These are phyloP conservation scores for Ceratobasidium theobromae DNA, from an alignment of 1,284 basidiomycete genomes.

Conservation along the genomic window DNA sequence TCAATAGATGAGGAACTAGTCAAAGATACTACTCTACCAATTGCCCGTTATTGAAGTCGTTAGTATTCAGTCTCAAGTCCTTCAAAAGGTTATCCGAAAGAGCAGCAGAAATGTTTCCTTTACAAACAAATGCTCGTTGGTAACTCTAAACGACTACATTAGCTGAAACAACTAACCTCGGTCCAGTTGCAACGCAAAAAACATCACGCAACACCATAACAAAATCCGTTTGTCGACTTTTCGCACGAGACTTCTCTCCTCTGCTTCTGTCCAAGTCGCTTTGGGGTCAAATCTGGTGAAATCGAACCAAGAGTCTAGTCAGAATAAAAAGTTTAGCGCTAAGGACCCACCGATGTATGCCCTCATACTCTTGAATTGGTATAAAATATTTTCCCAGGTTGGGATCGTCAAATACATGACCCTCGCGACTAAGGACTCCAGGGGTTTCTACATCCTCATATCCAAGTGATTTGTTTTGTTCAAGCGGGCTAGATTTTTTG, in stretches of 20 bases:
- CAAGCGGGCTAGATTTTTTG: background rate
- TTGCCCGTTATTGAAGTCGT: constrained; percentile 69
- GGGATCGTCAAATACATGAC: constrained; percentile 57
- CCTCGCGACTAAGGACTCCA: background rate
- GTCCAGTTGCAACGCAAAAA: constrained; percentile 50
- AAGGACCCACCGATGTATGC: constrained; percentile 62
- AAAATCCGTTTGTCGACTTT: constrained; percentile 67
- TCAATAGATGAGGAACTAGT: background rate
- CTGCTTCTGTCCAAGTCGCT: constrained; percentile 17
- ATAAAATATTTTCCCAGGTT: constrained; percentile 51
- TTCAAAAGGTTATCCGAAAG: constrained; percentile 67
- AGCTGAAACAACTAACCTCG: background rate
- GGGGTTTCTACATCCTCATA: background rate
- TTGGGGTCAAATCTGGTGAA: constrained; percentile 11
- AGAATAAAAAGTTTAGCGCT: constrained; percentile 44
- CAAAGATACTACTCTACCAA: constrained; percentile 38
- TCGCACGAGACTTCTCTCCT: constrained; percentile 51
- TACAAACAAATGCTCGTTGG: background rate
- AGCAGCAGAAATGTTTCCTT: constrained; percentile 59
- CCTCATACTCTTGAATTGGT: constrained; percentile 62
- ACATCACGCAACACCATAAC: constrained; percentile 65
- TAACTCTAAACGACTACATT: constrained; percentile 28
- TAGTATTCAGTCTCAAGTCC: constrained; percentile 60
- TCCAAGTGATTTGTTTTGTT: background rate
- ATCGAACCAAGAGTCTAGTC: background rate